Percentiles rank a stretch among this genome's conserved stretches.
Evolutionary conservation across 768 basidiomycete species (phyloP).

Genomic region (Hericium erinaceus): DNA sequence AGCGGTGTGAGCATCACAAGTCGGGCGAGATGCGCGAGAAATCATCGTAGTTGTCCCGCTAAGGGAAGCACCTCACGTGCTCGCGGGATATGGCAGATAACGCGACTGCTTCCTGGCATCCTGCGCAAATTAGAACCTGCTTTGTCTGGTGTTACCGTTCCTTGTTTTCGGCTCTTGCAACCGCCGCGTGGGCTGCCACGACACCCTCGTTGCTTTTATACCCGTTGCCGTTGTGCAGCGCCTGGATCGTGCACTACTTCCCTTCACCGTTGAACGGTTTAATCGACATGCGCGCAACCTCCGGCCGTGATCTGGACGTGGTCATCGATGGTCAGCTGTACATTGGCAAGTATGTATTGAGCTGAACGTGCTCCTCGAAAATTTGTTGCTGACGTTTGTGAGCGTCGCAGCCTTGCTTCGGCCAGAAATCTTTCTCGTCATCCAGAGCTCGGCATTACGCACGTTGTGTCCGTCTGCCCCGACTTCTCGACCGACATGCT

Average conservation of each 20-base stretch:
- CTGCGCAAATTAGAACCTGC: not conserved
- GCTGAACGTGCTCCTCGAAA: not conserved
- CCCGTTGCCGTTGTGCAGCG: not conserved
- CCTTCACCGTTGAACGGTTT: not conserved
- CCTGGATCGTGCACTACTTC: not conserved
- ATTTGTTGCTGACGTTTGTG: not conserved
- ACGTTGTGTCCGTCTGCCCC: constrained; percentile 68
- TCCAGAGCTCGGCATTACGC: constrained; percentile 64
- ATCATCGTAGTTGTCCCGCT: not conserved
- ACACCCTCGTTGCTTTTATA: not conserved
- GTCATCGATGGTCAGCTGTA: constrained; percentile 12
- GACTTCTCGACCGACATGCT: constrained; percentile 53
- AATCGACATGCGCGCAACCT: constrained; percentile 5
- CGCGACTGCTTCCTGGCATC: not conserved
- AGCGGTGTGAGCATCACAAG: not conserved
- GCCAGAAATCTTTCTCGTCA: constrained; percentile 9
- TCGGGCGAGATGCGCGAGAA: not conserved
- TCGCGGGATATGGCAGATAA: not conserved
- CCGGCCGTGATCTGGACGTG: constrained; percentile 9
- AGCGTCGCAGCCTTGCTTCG: constrained; percentile 4
- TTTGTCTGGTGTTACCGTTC: not conserved
- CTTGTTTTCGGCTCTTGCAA: not conserved
- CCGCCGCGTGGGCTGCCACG: too few species aligned
- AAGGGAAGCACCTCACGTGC: not conserved
- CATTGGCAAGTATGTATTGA: constrained; percentile 12